phyloP scores from a whole-genome alignment of 139 green algal genomes.

The Micractinium conductrix region DNA sequence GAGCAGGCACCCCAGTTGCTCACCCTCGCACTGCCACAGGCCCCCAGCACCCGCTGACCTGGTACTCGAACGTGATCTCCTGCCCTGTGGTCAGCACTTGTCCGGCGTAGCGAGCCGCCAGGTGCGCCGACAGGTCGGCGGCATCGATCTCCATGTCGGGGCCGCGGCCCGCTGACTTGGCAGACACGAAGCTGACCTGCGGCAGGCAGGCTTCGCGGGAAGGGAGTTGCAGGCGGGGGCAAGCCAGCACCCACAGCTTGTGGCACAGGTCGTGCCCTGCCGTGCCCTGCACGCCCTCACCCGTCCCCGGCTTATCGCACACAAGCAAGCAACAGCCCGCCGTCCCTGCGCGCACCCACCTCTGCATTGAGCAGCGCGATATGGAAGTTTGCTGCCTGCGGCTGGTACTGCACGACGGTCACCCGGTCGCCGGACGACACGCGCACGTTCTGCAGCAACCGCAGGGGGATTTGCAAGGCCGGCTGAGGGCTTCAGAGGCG shows the following conservation, averaged over 20 bases:
- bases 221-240: too few relatives aligned
- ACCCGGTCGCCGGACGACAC: conserved; percentile 72
- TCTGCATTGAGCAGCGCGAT: conserved; percentile 76
- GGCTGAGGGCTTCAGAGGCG: not conserved
- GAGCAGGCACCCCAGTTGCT: too few relatives aligned
- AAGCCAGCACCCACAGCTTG: too few relatives aligned
- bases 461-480: not conserved
- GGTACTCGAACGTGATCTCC: conserved; percentile 89
- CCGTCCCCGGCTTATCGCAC: too few relatives aligned
- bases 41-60: conserved; percentile 24
- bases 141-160: conserved; percentile 71
- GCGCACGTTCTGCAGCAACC: conserved; percentile 62
- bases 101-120: conserved; percentile 62
- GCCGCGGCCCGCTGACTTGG: conserved; percentile 50
- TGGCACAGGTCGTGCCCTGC: too few relatives aligned
- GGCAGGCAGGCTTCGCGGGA: too few relatives aligned
- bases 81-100: conserved; percentile 85
- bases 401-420: conserved; percentile 47
- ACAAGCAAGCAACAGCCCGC: too few relatives aligned
- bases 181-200: conserved; percentile 53
- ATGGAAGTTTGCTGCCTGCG: conserved; percentile 51
- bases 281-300: too few relatives aligned
- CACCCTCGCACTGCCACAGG: not conserved
- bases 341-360: conserved; percentile 41
- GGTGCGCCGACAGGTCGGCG: conserved; percentile 62